These are phyloP conservation scores for Vaccinium vitisidaea DNA, from an alignment of 148 eudicot genomes.

Conservation along the genomic window DNA sequence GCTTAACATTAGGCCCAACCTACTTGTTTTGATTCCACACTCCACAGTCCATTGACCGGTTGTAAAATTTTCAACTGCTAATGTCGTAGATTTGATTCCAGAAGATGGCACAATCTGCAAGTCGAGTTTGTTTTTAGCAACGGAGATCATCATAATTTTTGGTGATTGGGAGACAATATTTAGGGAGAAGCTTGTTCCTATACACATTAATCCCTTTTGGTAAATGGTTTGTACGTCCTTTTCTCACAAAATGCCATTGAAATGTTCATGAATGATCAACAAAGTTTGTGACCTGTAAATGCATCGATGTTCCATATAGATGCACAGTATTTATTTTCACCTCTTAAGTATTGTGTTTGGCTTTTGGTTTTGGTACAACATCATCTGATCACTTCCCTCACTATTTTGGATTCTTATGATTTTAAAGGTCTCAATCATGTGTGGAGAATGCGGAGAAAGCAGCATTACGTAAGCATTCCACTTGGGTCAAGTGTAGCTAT, in stretches of 20 bases:
- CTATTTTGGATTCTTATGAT: constrained; percentile 12
- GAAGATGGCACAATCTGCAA: background rate
- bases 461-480: constrained; percentile 66
- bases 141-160: background rate
- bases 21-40: background rate
- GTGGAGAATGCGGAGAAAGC: constrained; percentile 88
- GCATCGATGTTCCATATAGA: background rate
- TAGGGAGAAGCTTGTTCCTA: no score
- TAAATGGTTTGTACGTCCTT: background rate
- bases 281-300: background rate
- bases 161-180: background rate
- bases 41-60: no score
- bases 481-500: constrained; percentile 81
- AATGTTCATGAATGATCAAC: background rate
- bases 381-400: background rate
- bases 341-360: background rate
- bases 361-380: background rate
- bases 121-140: background rate
- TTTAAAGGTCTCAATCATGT: constrained; percentile 67
- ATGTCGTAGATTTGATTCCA: no score
- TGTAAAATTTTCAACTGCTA: no score
- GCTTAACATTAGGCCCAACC: background rate
- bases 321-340: background rate
- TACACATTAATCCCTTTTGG: no score
- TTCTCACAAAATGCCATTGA: background rate